Evolutionary conservation across 768 basidiomycete genomes (phyloP).

Genomic region (Russula emetica): DNA sequence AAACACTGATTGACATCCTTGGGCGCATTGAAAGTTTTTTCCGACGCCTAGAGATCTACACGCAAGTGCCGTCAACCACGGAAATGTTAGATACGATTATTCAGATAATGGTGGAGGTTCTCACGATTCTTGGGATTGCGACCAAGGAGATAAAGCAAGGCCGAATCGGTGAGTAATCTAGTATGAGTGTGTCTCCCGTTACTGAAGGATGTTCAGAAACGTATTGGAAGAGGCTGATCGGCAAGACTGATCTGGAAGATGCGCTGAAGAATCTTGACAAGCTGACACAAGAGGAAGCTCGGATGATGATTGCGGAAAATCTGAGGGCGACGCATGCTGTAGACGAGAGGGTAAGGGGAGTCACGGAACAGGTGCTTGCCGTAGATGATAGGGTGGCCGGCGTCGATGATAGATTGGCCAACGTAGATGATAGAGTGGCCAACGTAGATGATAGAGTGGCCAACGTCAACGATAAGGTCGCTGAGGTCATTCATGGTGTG

Average conservation of each 20-base stretch:
- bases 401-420: no score
- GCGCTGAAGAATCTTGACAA: no score
- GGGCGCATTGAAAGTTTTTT: background rate
- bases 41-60: background rate
- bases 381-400: no score
- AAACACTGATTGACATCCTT: background rate
- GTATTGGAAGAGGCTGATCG: background rate
- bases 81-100: background rate
- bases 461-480: no score
- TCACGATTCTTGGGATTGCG: background rate
- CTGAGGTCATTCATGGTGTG: background rate
- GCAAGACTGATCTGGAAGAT: background rate
- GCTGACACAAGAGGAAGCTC: no score
- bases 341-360: no score
- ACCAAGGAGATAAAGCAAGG: background rate
- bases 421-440: no score
- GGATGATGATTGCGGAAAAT: no score
- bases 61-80: background rate
- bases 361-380: no score
- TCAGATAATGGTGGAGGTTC: no score
- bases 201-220: background rate
- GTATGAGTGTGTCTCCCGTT: conserved; percentile 15
- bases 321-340: background rate
- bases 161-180: background rate
- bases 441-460: no score